These are phyloP conservation scores for Rhytidiadelphus loreus DNA, from an alignment of 225 moss, liverwort and hornwort species.

Conservation along the genomic window DNA sequence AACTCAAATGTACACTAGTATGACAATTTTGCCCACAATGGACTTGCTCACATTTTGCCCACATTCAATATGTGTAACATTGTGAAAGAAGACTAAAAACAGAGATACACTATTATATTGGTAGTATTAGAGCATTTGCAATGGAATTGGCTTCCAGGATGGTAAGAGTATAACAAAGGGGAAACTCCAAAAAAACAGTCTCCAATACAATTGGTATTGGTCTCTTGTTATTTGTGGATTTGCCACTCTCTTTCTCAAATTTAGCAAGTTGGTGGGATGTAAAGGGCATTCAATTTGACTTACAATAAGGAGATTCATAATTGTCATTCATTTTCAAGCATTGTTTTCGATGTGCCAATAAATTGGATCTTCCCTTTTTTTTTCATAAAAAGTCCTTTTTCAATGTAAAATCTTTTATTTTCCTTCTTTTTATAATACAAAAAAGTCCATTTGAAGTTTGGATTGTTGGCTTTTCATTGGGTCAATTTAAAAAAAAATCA, in stretches of 20 bases:
- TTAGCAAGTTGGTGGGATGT: accelerated
- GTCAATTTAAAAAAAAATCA: background rate
- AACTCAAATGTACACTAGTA: background rate
- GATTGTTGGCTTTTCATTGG: accelerated
- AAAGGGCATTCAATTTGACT: accelerated
- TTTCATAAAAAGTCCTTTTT: background rate
- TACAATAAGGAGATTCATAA: background rate
- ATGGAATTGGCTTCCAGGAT: accelerated
- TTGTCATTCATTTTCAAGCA: background rate
- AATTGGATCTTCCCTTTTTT: background rate
- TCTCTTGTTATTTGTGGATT: accelerated
- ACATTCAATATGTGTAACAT: background rate
- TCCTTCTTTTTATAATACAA: accelerated
- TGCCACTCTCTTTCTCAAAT: accelerated
- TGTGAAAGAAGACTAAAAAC: background rate
- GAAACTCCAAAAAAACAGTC: background rate
- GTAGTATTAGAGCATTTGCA: background rate
- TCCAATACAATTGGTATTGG: accelerated
- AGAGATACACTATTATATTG: accelerated
- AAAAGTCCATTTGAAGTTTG: background rate
- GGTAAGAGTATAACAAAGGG: accelerated
- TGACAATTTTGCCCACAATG: background rate
- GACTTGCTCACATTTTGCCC: no score
- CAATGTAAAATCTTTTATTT: accelerated
- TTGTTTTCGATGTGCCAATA: background rate